Conservation (phyloP, 1,284 basidiomycete genomes). For the Spongiforma sp. region DNA sequence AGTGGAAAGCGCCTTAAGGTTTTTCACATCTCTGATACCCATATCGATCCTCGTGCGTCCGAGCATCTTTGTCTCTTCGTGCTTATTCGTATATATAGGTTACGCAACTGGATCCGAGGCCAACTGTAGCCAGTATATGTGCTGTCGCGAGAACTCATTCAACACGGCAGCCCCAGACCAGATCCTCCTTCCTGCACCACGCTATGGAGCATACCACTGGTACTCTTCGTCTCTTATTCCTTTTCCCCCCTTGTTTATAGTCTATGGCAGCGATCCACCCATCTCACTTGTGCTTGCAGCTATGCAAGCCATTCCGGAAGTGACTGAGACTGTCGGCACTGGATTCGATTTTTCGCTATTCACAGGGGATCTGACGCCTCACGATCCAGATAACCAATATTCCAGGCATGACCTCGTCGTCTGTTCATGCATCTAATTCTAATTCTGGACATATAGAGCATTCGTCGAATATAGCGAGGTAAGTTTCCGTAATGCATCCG, state of each 20-base stretch:
- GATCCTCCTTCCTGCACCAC: slow-evolving; percentile 60
- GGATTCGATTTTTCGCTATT: slow-evolving; percentile 73
- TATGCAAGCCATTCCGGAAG: slow-evolving; percentile 67
- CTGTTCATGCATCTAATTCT: too few species aligned
- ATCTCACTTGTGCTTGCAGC: slow-evolving; percentile 63
- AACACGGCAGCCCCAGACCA: slow-evolving; percentile 56
- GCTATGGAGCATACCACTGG: slow-evolving; percentile 64
- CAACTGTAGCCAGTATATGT: slow-evolving; percentile 68
- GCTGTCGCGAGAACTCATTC: slow-evolving; percentile 65
- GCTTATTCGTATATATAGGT: slow-evolving; percentile 35
- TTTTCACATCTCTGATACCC: slow-evolving; percentile 77
- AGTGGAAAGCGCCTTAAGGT: slow-evolving; percentile 73
- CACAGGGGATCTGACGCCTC: slow-evolving; percentile 80
- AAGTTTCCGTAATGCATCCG: background rate
- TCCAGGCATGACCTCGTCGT: slow-evolving; percentile 54
- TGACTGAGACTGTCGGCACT: slow-evolving; percentile 62
- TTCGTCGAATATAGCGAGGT: slow-evolving; percentile 63
- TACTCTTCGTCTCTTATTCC: background rate
- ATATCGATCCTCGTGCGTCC: slow-evolving; percentile 70
- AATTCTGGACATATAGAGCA: slow-evolving; percentile 34
- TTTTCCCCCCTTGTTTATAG: too few species aligned
- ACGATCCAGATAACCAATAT: slow-evolving; percentile 70
- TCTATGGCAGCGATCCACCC: slow-evolving; percentile 63
- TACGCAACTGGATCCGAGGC: slow-evolving; percentile 76
- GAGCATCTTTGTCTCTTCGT: background rate